These are phyloP conservation scores for Biscogniauxia mediterranea DNA, from an alignment of 2,329 filamentous ascomycete species.

Conservation along the genomic window DNA sequence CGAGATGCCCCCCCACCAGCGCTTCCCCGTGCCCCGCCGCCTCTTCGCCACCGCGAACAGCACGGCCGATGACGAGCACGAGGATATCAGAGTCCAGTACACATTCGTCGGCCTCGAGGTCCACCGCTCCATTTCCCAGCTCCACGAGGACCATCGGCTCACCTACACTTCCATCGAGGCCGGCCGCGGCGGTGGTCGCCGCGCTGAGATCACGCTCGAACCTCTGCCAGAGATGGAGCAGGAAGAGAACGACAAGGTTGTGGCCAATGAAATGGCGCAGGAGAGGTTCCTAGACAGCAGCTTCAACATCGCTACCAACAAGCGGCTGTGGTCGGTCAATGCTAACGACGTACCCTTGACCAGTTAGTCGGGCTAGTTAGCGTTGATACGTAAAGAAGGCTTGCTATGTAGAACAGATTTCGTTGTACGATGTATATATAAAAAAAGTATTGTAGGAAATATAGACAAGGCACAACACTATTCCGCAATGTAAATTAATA, in stretches of 20 bases:
- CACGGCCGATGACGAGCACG: not conserved
- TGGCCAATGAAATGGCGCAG: constrained; percentile 2
- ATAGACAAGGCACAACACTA: not conserved
- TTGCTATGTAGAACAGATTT: too few relatives aligned
- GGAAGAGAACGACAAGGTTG: not conserved
- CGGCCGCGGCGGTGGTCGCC: constrained; percentile 49
- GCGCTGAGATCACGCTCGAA: constrained; percentile 50
- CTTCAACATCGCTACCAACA: constrained; percentile 16
- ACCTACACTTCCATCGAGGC: constrained; percentile 53
- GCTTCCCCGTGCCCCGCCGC: constrained; percentile 32
- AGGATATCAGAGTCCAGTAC: constrained; percentile 32
- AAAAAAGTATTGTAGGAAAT: not conserved
- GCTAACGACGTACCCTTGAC: too few relatives aligned
- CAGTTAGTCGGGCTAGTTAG: too few relatives aligned
- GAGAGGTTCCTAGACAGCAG: constrained; percentile 21
- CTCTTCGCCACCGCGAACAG: constrained; percentile 15
- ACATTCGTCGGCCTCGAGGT: constrained; percentile 51
- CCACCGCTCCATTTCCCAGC: constrained; percentile 43
- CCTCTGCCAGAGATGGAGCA: constrained; percentile 17
- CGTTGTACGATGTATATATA: not conserved
- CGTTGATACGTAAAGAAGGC: too few relatives aligned
- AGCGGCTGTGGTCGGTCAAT: constrained; percentile 12
- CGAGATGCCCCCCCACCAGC: constrained; percentile 34
- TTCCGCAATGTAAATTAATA: not conserved
- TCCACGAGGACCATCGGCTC: constrained; percentile 45